Conservation (phyloP, 441 rosid genomes). For the Hura crepitans region DNA sequence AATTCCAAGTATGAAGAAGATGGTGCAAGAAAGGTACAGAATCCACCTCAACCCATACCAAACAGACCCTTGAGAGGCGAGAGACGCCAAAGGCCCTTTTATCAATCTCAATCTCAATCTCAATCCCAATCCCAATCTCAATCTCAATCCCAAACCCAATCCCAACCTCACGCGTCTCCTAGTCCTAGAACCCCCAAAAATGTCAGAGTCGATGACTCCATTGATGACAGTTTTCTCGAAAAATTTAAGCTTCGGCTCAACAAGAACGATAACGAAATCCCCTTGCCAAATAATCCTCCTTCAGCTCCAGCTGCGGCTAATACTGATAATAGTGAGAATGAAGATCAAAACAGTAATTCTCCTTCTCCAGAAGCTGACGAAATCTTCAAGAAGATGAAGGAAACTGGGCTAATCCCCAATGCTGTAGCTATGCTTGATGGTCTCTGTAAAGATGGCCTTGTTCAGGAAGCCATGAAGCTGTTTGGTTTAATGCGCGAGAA, state of each 20-base stretch:
- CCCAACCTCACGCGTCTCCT: too few species aligned
- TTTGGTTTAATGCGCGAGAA: conserved; percentile 75
- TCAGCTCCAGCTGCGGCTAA: conserved; percentile 11
- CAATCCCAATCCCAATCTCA: not conserved
- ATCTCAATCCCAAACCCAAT: not conserved
- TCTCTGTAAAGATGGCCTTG: conserved; percentile 85
- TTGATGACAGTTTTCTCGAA: conserved; percentile 54
- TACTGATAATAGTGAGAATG: not conserved
- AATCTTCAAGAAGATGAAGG: conserved; percentile 82
- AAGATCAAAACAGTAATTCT: conserved; percentile 12
- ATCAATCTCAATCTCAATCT: conserved; percentile 3
- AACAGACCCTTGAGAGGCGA: conserved; percentile 61
- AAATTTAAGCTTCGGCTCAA: conserved; percentile 59
- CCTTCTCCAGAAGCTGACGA: conserved; percentile 60
- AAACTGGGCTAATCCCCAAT: conserved; percentile 78
- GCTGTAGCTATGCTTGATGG: conserved; percentile 97
- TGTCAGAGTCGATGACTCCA: not conserved
- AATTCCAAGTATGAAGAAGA: conserved; percentile 5
- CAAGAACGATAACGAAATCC: conserved; percentile 20
- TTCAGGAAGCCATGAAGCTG: conserved; percentile 86
- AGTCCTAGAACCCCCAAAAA: conserved; percentile 6
- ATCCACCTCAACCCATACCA: conserved; percentile 58
- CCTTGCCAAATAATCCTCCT: conserved; percentile 12
- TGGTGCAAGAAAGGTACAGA: conserved; percentile 1
- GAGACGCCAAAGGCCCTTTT: conserved; percentile 22